These are phyloP conservation scores for Candolleomyces efflorescens DNA, from an alignment of 768 basidiomycete genomes.

Conservation along the genomic window DNA sequence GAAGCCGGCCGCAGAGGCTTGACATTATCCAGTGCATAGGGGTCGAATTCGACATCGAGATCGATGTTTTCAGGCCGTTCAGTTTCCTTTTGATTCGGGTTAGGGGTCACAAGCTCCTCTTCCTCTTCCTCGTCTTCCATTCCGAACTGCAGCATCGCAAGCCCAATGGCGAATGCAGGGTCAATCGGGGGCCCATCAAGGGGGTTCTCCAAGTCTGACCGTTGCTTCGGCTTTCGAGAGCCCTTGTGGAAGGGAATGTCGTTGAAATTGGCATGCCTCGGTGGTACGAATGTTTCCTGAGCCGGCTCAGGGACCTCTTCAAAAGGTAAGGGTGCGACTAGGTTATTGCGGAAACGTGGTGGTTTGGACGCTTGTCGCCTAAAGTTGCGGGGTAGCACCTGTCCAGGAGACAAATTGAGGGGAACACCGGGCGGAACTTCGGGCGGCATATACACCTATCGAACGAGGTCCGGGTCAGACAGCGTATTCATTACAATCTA, in stretches of 20 bases:
- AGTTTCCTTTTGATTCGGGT: neutral
- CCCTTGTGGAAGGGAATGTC: slow-evolving; percentile 9
- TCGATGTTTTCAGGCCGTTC: neutral
- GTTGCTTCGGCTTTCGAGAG: neutral
- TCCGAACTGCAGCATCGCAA: slow-evolving; percentile 7
- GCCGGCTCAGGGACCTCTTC: neutral
- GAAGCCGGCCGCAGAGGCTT: neutral
- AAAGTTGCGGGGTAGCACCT: slow-evolving; percentile 45
- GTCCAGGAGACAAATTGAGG: slow-evolving; percentile 50
- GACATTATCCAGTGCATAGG: slow-evolving; percentile 6
- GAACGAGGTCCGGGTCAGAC: neutral
- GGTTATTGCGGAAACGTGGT: slow-evolving; percentile 10
- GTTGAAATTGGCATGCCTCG: slow-evolving; percentile 7
- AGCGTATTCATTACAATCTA: neutral
- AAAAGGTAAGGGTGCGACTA: slow-evolving; percentile 5
- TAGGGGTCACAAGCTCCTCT: neutral
- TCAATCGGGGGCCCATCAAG: slow-evolving; percentile 9
- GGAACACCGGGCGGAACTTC: slow-evolving; percentile 37
- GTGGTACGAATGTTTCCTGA: slow-evolving; percentile 1
- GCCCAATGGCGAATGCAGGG: slow-evolving; percentile 1
- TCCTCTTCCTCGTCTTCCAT: neutral
- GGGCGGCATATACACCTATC: slow-evolving; percentile 25
- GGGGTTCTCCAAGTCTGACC: slow-evolving; percentile 5
- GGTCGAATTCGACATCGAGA: slow-evolving; percentile 2
- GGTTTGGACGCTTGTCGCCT: slow-evolving; percentile 14